These are phyloP conservation scores for Colletotrichum sidae DNA, from an alignment of 2,329 filamentous ascomycete species.

Conservation along the genomic window DNA sequence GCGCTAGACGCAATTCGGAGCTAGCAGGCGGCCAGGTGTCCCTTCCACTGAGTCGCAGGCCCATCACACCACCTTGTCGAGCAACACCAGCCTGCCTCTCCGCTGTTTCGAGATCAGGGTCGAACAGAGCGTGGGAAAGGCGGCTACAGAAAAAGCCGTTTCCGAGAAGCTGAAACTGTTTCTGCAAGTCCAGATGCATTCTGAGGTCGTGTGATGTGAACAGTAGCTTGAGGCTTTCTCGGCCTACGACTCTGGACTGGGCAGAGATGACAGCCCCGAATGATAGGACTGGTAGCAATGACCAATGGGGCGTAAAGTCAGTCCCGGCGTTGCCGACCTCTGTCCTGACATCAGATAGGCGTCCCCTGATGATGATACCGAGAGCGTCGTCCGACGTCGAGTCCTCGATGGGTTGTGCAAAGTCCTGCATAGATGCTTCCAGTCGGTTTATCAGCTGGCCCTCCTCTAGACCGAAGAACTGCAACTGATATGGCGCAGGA, in stretches of 20 bases:
- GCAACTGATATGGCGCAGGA: constrained; percentile 43
- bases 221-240: constrained; percentile 78
- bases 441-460: constrained; percentile 60
- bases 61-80: constrained; percentile 78
- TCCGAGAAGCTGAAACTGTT: constrained; percentile 84
- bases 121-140: constrained; percentile 86
- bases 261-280: constrained; percentile 79
- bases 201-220: constrained; percentile 80
- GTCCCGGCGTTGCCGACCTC: constrained; percentile 30
- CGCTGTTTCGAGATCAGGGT: constrained; percentile 82
- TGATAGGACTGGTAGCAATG: constrained; percentile 75
- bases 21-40: constrained; percentile 93
- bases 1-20: constrained; percentile 88
- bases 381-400: constrained; percentile 38
- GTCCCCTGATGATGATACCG: constrained; percentile 40
- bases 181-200: constrained; percentile 79
- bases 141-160: constrained; percentile 86
- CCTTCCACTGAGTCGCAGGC: constrained; percentile 83
- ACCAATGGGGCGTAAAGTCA: constrained; percentile 65
- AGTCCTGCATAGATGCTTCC: constrained; percentile 60
- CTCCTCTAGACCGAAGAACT: constrained; percentile 63
- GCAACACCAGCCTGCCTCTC: constrained; percentile 78
- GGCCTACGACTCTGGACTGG: constrained; percentile 82
- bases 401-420: constrained; percentile 51
- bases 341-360: constrained; percentile 45